phyloP scores from a whole-genome alignment of 345 rosid species.

The Populus nigra region DNA sequence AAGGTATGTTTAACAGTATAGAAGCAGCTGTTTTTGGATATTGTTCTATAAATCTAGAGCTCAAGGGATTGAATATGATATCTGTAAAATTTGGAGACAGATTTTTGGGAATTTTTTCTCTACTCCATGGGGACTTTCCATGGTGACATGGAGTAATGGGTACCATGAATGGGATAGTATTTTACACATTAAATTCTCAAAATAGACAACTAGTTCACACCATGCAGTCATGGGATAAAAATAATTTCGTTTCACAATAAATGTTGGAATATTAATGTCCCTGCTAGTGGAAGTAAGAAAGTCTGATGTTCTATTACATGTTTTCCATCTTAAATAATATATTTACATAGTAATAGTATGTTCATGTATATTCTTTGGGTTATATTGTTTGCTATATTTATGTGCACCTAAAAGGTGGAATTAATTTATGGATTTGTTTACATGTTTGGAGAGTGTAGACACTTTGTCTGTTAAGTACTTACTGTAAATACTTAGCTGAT shows the following conservation, averaged over 20 bases:
- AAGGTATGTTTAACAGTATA: constrained; percentile 43
- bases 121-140: not conserved
- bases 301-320: not conserved
- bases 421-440: not conserved
- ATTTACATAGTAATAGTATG: not conserved
- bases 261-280: not conserved
- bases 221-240: not conserved
- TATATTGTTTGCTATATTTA: not conserved
- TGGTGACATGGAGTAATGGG: not conserved
- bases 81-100: not conserved
- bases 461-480: not conserved
- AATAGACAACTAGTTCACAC: not conserved
- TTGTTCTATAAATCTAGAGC: not conserved
- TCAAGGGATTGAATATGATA: not conserved
- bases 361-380: not conserved
- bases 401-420: constrained; percentile 1
- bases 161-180: not conserved
- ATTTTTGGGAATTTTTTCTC: not conserved
- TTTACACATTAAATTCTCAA: not conserved
- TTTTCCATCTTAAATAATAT: not conserved
- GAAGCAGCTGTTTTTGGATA: constrained; percentile 2
- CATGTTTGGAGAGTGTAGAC: not conserved
- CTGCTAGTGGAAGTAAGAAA: not conserved
- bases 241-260: not conserved
- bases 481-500: not conserved